A percentile compares a stretch with the other conserved stretches of the same genome.
Evolutionary conservation across 2,329 filamentous ascomycete genomes (phyloP).

Genomic region (Aspergillus tamarii): DNA sequence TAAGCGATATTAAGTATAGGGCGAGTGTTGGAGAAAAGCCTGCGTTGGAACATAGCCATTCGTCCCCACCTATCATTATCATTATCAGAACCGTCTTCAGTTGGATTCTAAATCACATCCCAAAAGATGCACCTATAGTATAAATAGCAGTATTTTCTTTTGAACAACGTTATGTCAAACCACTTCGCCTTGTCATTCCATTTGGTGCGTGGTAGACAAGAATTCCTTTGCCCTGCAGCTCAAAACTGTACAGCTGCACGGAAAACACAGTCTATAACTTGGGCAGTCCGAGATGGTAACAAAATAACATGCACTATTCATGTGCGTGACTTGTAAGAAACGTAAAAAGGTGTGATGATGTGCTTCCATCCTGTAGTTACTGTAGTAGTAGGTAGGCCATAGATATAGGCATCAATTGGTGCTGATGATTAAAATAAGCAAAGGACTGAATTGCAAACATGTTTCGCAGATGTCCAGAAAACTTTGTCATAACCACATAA

Average conservation of each 20-base stretch:
- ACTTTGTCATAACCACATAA: background rate
- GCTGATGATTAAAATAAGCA: background rate
- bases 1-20: constrained; percentile 30
- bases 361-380: background rate
- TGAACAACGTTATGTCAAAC: too few species aligned
- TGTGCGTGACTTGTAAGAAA: background rate
- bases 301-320: background rate
- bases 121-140: too few species aligned
- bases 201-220: too few species aligned
- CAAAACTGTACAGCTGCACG: background rate
- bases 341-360: background rate
- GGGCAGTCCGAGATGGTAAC: background rate
- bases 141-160: too few species aligned
- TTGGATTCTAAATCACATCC: too few species aligned
- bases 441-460: background rate
- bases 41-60: constrained; percentile 14
- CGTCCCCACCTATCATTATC: too few species aligned
- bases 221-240: background rate
- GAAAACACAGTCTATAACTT: background rate
- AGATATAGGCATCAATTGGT: background rate
- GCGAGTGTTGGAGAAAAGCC: constrained; percentile 26
- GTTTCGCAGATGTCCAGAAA: background rate
- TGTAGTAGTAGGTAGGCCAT: background rate
- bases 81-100: too few species aligned
- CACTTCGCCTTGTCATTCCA: too few species aligned